Percentiles rank a stretch among this genome's conserved stretches.
phyloP scores from a whole-genome alignment of 2,329 filamentous ascomycete genomes.

The Cladorrhinum sp. region DNA sequence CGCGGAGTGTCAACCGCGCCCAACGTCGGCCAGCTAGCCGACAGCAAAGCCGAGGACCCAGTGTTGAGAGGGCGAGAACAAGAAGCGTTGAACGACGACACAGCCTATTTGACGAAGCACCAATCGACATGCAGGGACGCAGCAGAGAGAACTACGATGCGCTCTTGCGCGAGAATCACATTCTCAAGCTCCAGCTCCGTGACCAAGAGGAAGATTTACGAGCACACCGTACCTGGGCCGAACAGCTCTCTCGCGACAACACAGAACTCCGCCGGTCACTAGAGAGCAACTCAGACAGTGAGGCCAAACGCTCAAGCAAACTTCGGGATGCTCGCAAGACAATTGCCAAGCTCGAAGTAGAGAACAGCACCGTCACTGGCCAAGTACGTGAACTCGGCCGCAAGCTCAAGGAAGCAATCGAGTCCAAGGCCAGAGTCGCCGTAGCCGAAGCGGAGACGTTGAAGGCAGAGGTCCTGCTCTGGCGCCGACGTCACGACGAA shows the following conservation, averaged over 20 bases:
- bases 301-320: slow-evolving; percentile 33
- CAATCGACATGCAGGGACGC: slow-evolving; percentile 20
- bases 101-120: slow-evolving; percentile 25
- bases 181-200: slow-evolving; percentile 37
- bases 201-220: slow-evolving; percentile 36
- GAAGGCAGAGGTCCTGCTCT: slow-evolving; percentile 30
- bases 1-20: slow-evolving; percentile 3
- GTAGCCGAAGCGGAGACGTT: slow-evolving; percentile 33
- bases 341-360: slow-evolving; percentile 36
- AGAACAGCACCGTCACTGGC: slow-evolving; percentile 35
- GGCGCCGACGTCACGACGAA: slow-evolving; percentile 21
- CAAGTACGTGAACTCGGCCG: slow-evolving; percentile 36
- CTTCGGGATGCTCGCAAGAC: slow-evolving; percentile 35
- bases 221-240: slow-evolving; percentile 34
- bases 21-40: not conserved
- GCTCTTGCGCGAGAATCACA: slow-evolving; percentile 29
- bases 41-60: not conserved
- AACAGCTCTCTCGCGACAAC: slow-evolving; percentile 41
- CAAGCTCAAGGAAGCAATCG: slow-evolving; percentile 31
- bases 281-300: slow-evolving; percentile 33
- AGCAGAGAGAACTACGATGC: slow-evolving; percentile 22
- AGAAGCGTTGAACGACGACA: slow-evolving; percentile 28
- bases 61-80: slow-evolving; percentile 16
- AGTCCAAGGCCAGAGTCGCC: slow-evolving; percentile 19
- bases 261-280: slow-evolving; percentile 37